These are phyloP conservation scores for Mariannaea sp. DNA, from an alignment of 2,329 filamentous ascomycete genomes.

Conservation along the genomic window DNA sequence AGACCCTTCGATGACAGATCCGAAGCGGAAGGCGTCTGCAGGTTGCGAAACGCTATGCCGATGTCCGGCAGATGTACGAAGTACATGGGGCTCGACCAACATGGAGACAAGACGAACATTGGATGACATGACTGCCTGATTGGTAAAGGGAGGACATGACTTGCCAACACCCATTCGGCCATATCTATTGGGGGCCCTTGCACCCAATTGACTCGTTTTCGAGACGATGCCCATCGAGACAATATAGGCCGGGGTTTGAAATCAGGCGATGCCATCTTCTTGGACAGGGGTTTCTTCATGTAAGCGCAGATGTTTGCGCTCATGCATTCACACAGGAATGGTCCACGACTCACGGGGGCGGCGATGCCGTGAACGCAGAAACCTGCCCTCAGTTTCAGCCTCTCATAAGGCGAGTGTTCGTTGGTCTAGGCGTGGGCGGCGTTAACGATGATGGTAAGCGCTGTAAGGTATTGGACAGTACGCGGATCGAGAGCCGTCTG, in stretches of 20 bases:
- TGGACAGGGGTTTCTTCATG: slow-evolving; percentile 19
- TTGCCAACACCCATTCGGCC: background rate
- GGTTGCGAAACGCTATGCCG: slow-evolving; percentile 35
- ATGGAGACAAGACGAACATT: slow-evolving; percentile 28
- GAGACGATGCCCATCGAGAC: slow-evolving; percentile 9
- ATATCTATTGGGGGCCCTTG: background rate
- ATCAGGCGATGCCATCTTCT: slow-evolving; percentile 24
- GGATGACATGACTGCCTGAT: slow-evolving; percentile 13
- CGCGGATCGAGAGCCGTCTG: slow-evolving; percentile 22
- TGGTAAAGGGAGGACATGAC: background rate
- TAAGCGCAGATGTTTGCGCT: slow-evolving; percentile 16
- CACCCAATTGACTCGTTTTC: slow-evolving; percentile 16
- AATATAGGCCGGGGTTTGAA: slow-evolving; percentile 23
- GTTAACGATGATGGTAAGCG: slow-evolving; percentile 19
- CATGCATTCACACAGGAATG: slow-evolving; percentile 14
- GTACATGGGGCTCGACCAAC: slow-evolving; percentile 15
- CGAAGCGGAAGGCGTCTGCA: slow-evolving; percentile 30
- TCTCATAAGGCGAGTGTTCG: slow-evolving; percentile 15
- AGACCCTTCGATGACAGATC: slow-evolving; percentile 26
- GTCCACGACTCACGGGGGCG: slow-evolving; percentile 14
- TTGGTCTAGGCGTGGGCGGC: slow-evolving; percentile 16
- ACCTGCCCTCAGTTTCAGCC: slow-evolving; percentile 28
- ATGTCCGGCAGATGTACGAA: slow-evolving; percentile 33
- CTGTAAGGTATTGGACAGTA: slow-evolving; percentile 17
- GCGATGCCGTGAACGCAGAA: slow-evolving; percentile 10